Evolutionary conservation across 192 early-diverging fungal species (phyloP), one percentile per base, ranked within the genome.

Genomic region (Chytriomyces confervae): DNA sequence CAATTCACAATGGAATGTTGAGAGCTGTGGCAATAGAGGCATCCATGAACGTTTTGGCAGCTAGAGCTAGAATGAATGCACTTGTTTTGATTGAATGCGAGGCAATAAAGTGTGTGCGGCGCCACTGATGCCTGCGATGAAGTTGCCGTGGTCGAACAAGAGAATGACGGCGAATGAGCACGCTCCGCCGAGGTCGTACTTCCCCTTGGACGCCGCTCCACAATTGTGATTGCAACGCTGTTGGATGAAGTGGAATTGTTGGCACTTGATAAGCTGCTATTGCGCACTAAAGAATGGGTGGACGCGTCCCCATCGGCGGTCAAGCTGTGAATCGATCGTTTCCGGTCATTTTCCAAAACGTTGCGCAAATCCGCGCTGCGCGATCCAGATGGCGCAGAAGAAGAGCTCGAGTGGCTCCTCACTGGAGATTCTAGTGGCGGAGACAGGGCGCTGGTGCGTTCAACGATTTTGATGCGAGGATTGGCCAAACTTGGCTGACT

Each of bases 391-490:
- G 3, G 50, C 18, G 57, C 20, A 36, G 69, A 57, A 27, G 49
- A 9, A 5, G 69, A 27, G 44, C 43, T 53, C 23, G 27, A 49
- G 46, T 20, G 50, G 45, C 36, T 36, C 36, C 36, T 2, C 29
- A 47, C 16, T 46, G 18, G 29, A 43, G 66, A 29, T 47, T n/a
- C 20, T 57, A 57, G 2, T 47, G 66, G 16, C 46, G 66, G 44
- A 47, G 44, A 13, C 9, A 13, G 13, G 13, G 45, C 20, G 50
- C 49, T 20, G 51, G 23, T 53, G 10, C 72, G 57, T 62, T 74
- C 72, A 74, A 74, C 29, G 62, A 74, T 74, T 63, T 74, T 27
- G 45, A 74, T 74, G 2, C 72, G 72, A 18, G 61, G 72, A 43
- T 61, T 60, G 13, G 36, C 18, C 10, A 51, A 72, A 24, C 20